Conservation (phyloP, 2,329 filamentous ascomycete genomes). For the Talaromyces pinophilus region DNA sequence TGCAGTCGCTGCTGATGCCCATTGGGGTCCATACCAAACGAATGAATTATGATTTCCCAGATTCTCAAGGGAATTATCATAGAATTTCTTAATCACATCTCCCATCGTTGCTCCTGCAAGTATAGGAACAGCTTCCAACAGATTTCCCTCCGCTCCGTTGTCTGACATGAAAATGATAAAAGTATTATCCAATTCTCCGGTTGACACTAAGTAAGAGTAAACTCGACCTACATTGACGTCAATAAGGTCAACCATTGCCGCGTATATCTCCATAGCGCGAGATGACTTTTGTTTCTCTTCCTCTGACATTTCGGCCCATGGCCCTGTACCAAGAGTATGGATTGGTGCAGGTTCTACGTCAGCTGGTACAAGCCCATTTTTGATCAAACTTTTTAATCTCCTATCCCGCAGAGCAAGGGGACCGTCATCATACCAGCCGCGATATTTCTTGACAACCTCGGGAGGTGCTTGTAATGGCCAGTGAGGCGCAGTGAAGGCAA, state of each 20-base stretch:
- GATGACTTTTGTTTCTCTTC: conserved; percentile 45
- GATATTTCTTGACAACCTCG: conserved; percentile 51
- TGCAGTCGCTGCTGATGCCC: conserved; percentile 53
- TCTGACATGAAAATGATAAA: conserved; percentile 54
- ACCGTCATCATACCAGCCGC: conserved; percentile 53
- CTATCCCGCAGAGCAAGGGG: conserved; percentile 50
- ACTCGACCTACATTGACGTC: conserved; percentile 51
- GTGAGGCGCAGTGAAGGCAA: conserved; percentile 54
- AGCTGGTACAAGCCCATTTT: conserved; percentile 46
- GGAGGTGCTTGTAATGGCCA: conserved; percentile 56
- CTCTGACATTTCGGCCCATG: conserved; percentile 44
- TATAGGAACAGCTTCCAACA: conserved; percentile 48
- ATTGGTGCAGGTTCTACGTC: conserved; percentile 49
- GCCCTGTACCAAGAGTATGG: conserved; percentile 43
- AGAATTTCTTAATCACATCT: conserved; percentile 49
- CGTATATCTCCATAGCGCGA: conserved; percentile 54
- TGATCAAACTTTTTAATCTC: conserved; percentile 50
- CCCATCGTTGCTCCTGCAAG: conserved; percentile 49
- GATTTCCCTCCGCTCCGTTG: conserved; percentile 53
- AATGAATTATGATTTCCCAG: conserved; percentile 50
- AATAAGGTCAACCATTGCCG: conserved; percentile 54
- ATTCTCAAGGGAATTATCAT: conserved; percentile 52
- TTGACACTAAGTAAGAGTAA: conserved; percentile 48
- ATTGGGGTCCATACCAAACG: conserved; percentile 54
- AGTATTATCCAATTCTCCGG: conserved; percentile 53